Evolutionary conservation across 2,329 filamentous ascomycete species (phyloP).

Genomic region (Myriosclerotinia curreyana): DNA sequence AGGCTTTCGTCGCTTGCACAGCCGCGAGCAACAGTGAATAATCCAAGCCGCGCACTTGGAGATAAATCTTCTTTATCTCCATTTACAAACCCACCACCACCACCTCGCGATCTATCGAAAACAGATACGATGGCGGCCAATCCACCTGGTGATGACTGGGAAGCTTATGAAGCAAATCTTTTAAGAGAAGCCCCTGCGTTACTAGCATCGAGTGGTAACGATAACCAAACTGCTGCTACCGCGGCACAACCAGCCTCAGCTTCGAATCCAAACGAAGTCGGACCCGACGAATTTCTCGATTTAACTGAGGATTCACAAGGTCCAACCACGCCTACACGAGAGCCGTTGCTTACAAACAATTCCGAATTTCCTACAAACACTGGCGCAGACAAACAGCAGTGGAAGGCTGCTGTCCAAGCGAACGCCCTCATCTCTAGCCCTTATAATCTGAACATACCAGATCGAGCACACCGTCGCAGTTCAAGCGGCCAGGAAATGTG

Average conservation of each 20-base stretch:
- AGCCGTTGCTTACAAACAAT: background rate
- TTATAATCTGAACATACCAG: background rate
- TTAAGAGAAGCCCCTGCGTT: background rate
- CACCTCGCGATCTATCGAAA: background rate
- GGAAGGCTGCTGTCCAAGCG: slow-evolving; percentile 1
- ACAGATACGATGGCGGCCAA: background rate
- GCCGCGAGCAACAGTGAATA: slow-evolving; percentile 2
- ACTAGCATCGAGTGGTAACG: background rate
- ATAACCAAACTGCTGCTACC: background rate
- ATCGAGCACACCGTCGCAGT: background rate
- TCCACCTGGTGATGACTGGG: background rate
- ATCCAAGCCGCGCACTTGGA: background rate
- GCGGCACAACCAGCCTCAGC: background rate
- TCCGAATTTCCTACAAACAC: slow-evolving; percentile 10
- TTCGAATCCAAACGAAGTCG: background rate
- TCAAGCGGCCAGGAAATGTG: background rate
- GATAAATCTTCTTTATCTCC: background rate
- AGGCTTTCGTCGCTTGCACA: background rate
- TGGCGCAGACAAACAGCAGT: background rate
- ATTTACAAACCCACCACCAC: background rate
- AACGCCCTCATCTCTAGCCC: background rate
- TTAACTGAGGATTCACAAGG: background rate
- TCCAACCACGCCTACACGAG: background rate
- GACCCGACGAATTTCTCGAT: background rate
- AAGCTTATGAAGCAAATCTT: background rate